Percentiles rank a stretch among this genome's conserved stretches.
phyloP scores from a whole-genome alignment of 441 rosid genomes.

The Euphorbia corollata region DNA sequence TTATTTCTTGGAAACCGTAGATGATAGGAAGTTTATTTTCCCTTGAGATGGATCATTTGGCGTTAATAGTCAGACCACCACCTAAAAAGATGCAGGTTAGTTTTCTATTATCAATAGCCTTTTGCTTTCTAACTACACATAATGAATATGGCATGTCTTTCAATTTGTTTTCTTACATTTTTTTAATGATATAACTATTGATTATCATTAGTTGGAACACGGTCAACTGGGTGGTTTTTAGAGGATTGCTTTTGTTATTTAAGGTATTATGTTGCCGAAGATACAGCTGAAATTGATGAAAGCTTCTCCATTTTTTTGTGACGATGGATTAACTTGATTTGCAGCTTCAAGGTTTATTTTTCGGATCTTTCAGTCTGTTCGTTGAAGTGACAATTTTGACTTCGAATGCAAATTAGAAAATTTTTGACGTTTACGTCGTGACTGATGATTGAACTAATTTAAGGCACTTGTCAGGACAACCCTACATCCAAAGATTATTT shows the following conservation, averaged over 20 bases:
- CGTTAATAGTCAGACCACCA: too few species aligned
- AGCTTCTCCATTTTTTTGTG: neutral
- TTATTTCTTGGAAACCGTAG: slow-evolving; percentile 14
- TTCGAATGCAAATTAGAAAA: slow-evolving; percentile 21
- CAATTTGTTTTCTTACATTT: too few species aligned
- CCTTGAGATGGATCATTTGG: neutral
- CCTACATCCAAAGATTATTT: slow-evolving; percentile 19
- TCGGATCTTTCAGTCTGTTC: slow-evolving; percentile 2
- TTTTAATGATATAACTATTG: too few species aligned
- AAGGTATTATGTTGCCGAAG: too few species aligned
- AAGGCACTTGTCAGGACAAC: slow-evolving; percentile 14
- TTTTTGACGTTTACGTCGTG: slow-evolving; percentile 20
- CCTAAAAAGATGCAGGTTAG: slow-evolving; percentile 28
- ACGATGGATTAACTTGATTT: slow-evolving; percentile 18
- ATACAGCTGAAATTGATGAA: too few species aligned
- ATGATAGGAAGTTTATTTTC: slow-evolving; percentile 14
- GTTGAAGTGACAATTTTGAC: slow-evolving; percentile 32
- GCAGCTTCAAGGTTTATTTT: slow-evolving; percentile 28
- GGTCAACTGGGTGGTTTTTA: too few species aligned
- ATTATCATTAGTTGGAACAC: too few species aligned
- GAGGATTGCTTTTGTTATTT: too few species aligned
- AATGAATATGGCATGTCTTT: too few species aligned
- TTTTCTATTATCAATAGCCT: slow-evolving; percentile 18
- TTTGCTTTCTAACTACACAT: too few species aligned
- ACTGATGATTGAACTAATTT: neutral